A percentile compares a stretch with the other conserved stretches of the same genome.
Evolutionary conservation across 306 rosid genomes (phyloP).

Genomic region (Cucurbita argyrosperma): DNA sequence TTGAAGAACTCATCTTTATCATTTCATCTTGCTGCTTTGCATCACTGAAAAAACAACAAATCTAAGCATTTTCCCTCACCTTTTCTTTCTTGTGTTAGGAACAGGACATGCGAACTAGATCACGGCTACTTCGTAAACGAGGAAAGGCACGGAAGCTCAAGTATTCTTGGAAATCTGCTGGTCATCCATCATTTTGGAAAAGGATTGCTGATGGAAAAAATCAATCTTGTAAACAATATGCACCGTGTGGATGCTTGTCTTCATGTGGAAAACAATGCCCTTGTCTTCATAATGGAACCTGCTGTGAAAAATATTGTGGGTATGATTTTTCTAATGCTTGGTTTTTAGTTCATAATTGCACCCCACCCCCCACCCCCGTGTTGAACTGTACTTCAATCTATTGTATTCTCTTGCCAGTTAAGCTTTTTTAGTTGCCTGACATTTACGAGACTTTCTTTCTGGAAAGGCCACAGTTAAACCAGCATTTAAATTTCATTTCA

Average conservation of each 20-base stretch:
- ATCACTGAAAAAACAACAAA: too few species aligned
- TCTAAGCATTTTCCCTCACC: background rate
- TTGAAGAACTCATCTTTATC: too few species aligned
- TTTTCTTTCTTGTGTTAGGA: conserved; percentile 27
- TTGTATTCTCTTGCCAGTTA: background rate
- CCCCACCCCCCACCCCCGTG: background rate
- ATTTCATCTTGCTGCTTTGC: too few species aligned
- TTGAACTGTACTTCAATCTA: background rate
- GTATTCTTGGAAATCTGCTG: conserved; percentile 61
- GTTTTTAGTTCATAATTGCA: background rate
- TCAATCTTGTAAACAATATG: conserved; percentile 38
- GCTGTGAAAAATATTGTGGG: conserved; percentile 95
- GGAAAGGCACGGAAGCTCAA: conserved; percentile 84
- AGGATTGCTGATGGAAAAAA: conserved; percentile 45
- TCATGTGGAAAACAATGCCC: conserved; percentile 71
- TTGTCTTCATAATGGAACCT: conserved; percentile 43
- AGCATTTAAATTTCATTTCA: conserved; percentile 13
- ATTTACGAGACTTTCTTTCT: background rate
- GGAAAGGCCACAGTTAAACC: background rate
- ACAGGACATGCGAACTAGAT: conserved; percentile 60
- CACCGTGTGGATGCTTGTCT: conserved; percentile 63
- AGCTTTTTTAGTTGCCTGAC: background rate
- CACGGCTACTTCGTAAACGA: conserved; percentile 64
- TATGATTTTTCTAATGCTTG: conserved; percentile 15
- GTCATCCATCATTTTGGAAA: conserved; percentile 55